Base-by-base conservation (phyloP, 2,329 filamentous ascomycete species). In the Dryadomyces sulphureus region DNA sequence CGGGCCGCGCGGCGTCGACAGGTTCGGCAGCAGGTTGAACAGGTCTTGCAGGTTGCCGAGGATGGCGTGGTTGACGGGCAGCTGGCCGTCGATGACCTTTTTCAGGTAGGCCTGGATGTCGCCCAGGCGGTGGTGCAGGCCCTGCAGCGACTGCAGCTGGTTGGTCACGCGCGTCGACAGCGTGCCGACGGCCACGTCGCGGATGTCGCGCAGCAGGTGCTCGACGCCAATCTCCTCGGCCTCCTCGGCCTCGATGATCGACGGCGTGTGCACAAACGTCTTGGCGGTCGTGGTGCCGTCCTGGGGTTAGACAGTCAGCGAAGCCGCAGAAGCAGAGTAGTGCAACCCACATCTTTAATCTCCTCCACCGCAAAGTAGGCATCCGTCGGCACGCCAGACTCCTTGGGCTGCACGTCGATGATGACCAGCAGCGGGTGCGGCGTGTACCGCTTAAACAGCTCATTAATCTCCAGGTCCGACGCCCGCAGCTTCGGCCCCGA, bases 301-400 rank as follows among this genome's bases (percentile, higher is more conserved):
- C 90, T 96, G 53, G n/a, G n/a, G n/a, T n/a, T n/a, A n/a, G n/a
- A 32, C 25, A 22, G 12, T 16, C 11, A 34, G n/a, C 20, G 17
- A 4, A 8, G 32, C 39, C 30, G 27, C 16, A 35, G 41, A 44
- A 14, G 14, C 4, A 22, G 34, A 53, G 49, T 34, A 34, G 46
- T 16, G 5, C n/a, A 22, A 69, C 82, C 60, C 68, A 95, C 89
- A 72, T 98, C 92, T 70, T 96, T 96, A 68, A 98, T 98, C 72
- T 98, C 92, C 60, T 98, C 92, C 43, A 98, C 87, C 5, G 92
- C 92, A 69, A 98, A 98, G 70, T 98, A 98, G 41, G 92, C 92
- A 68, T 98, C 92, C 43, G 92, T 98, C 19, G 92, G 92, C 45
- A 98, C 92, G 50, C 92, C 92, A 19, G 94, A 85, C 66, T 96